phyloP scores from a whole-genome alignment of 345 rosid genomes.

The Lepidium sativum region DNA sequence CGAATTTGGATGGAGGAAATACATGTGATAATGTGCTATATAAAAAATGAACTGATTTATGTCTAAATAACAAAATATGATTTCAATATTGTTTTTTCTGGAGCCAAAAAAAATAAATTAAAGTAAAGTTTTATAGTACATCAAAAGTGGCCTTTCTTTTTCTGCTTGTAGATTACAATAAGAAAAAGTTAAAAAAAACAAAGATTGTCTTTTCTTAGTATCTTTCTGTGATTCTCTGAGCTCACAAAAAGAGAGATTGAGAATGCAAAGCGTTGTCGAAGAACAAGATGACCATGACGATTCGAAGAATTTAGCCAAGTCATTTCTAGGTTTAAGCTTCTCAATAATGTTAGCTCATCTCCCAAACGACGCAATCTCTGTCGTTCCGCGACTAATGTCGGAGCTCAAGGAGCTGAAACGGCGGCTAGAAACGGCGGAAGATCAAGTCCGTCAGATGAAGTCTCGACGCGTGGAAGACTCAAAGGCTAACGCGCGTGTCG shows the following conservation, averaged over 20 bases:
- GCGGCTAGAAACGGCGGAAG: conserved; percentile 57
- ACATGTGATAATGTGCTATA: too few relatives aligned
- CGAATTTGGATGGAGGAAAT: too few relatives aligned
- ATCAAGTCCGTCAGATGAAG: conserved; percentile 76
- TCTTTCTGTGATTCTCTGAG: background rate
- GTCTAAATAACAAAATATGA: too few relatives aligned
- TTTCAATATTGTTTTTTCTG: too few relatives aligned
- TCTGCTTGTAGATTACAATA: background rate
- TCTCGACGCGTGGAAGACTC: conserved; percentile 86
- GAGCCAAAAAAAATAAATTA: too few relatives aligned
- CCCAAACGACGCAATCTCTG: conserved; percentile 42
- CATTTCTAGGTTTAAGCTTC: conserved; percentile 71
- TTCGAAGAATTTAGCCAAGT: conserved; percentile 33
- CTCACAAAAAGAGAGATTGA: background rate
- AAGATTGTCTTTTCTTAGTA: conserved; percentile 11
- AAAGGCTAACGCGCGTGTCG: conserved; percentile 90
- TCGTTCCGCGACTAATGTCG: conserved; percentile 39
- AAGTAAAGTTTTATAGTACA: background rate
- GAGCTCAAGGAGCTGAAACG: conserved; percentile 43
- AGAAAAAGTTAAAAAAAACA: background rate
- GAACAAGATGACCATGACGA: conserved; percentile 21
- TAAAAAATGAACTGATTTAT: too few relatives aligned
- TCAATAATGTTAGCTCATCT: conserved; percentile 58
- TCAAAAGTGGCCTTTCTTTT: conserved; percentile 6
- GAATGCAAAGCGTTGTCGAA: background rate